A percentile compares a stretch with the other conserved stretches of the same genome.
Evolutionary conservation across 2,329 filamentous ascomycete genomes (phyloP).

Genomic region (Cladosporium austrohemisphaericum): DNA sequence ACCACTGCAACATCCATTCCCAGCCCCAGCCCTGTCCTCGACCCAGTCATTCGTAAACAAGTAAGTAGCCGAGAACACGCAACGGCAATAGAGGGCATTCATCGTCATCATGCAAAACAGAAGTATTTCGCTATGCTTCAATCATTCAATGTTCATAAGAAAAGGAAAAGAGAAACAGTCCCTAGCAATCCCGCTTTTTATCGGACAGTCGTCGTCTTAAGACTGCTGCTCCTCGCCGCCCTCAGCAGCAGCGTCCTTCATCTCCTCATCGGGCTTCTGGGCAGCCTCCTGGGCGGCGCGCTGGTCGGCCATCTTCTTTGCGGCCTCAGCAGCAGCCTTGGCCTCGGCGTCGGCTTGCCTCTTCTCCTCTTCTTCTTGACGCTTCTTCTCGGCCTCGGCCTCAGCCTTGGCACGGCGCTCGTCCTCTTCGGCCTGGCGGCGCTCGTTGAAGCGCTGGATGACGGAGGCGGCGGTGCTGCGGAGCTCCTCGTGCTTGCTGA

Average conservation of each 20-base stretch:
- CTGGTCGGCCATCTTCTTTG: conserved; percentile 60
- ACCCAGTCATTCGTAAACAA: neutral
- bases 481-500: conserved; percentile 94
- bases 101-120: conserved; percentile 12
- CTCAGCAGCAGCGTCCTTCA: conserved; percentile 54
- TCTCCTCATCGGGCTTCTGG: conserved; percentile 46
- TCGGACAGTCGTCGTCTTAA: too few relatives aligned
- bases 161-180: neutral
- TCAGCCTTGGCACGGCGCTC: conserved; percentile 65
- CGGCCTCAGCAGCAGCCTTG: conserved; percentile 36
- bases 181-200: conserved; percentile 1
- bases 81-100: too few relatives aligned
- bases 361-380: conserved; percentile 59
- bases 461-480: conserved; percentile 86
- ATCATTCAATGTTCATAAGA: conserved; percentile 11
- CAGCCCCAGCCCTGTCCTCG: neutral
- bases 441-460: conserved; percentile 91
- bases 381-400: conserved; percentile 59
- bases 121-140: conserved; percentile 10
- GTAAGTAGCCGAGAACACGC: too few relatives aligned
- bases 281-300: conserved; percentile 32
- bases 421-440: conserved; percentile 81
- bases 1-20: neutral
- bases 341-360: conserved; percentile 49
- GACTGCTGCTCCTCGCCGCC: conserved; percentile 20